Conservation (phyloP, 2,329 filamentous ascomycete species). For the Incumbomyces lentus region DNA sequence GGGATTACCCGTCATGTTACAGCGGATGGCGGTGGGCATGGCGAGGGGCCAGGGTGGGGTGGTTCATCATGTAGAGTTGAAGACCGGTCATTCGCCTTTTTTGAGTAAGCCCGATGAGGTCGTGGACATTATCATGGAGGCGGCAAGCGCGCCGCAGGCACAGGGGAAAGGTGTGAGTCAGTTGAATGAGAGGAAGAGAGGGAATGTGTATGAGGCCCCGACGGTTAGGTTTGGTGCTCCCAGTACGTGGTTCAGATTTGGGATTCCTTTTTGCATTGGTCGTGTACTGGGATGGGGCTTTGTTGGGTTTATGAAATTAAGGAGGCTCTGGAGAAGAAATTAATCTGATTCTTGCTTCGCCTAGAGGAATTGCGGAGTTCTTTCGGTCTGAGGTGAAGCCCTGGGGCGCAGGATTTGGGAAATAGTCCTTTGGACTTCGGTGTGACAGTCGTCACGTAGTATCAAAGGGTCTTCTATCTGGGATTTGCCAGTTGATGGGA, state of each 20-base stretch:
- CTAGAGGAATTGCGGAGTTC: slow-evolving; percentile 19
- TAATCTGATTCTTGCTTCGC: slow-evolving; percentile 23
- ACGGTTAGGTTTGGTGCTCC: slow-evolving; percentile 12
- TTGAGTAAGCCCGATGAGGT: slow-evolving; percentile 37
- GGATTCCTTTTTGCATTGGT: slow-evolving; percentile 19
- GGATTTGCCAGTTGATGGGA: no score
- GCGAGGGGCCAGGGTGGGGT: slow-evolving; percentile 29
- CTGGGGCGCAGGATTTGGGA: not conserved
- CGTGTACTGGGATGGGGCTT: slow-evolving; percentile 18
- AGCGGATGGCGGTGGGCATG: slow-evolving; percentile 30
- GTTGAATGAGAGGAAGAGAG: slow-evolving; percentile 18
- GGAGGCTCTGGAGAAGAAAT: slow-evolving; percentile 13
- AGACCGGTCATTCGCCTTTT: slow-evolving; percentile 41
- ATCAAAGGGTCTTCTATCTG: no score
- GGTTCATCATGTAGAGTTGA: slow-evolving; percentile 32
- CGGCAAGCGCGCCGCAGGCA: slow-evolving; percentile 4
- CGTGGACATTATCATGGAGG: slow-evolving; percentile 29
- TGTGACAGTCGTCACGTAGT: no score
- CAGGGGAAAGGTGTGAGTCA: not conserved
- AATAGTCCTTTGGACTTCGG: not conserved
- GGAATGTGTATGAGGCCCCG: slow-evolving; percentile 9
- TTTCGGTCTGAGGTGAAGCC: not conserved
- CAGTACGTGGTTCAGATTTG: slow-evolving; percentile 12
- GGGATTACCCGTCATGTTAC: slow-evolving; percentile 31
- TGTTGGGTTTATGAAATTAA: slow-evolving; percentile 17